Evolutionary conservation across 208 protist genomes (phyloP).

Genomic region (Trypanosomatidae sp.): DNA sequence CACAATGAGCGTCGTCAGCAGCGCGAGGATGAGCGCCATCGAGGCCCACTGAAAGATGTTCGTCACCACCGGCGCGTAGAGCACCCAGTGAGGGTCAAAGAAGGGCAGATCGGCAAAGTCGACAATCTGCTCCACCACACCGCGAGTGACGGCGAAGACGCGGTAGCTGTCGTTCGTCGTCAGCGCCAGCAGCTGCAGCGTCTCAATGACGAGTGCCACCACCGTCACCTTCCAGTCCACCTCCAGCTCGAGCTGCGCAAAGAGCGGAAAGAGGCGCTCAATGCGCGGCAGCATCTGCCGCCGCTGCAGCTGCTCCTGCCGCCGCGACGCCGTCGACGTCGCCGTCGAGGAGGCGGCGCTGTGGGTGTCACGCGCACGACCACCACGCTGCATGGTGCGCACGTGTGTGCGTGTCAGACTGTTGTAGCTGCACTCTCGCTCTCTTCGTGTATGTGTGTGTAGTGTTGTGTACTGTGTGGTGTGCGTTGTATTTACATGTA

Average conservation of each 20-base stretch:
- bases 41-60: not conserved
- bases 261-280: not conserved
- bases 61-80: not conserved
- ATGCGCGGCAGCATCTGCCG: not conserved
- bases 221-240: not conserved
- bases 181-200: conserved; percentile 9
- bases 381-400: too few species aligned
- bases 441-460: too few species aligned
- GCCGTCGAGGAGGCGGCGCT: too few species aligned
- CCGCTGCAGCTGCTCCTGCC: conserved; percentile 7
- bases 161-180: not conserved
- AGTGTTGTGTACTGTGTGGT: too few species aligned
- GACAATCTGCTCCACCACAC: not conserved
- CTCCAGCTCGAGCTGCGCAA: not conserved
- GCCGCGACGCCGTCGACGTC: too few species aligned
- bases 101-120: not conserved
- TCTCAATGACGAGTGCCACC: not conserved
- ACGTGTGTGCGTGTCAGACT: too few species aligned
- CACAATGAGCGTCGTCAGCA: not conserved
- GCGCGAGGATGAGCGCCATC: not conserved
- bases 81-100: not conserved
- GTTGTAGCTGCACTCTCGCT: too few species aligned
- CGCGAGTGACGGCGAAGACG: not conserved
- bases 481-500: too few species aligned
- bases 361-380: too few species aligned